phyloP scores from a whole-genome alignment of 805 yeast species.

The Schwanniomyces vanrijiae region DNA sequence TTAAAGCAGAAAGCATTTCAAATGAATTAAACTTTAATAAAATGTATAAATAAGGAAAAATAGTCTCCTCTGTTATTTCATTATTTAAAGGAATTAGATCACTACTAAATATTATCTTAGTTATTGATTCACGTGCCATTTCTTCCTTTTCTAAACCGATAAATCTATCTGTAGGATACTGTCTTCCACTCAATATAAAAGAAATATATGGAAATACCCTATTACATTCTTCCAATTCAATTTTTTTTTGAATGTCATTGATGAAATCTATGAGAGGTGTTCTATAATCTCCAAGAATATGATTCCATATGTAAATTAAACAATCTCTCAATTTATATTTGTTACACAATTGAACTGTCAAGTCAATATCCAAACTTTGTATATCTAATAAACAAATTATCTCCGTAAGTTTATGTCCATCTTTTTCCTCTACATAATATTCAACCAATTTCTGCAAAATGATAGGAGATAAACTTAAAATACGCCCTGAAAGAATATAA shows the following conservation, averaged over 20 bases:
- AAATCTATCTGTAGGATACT: slow-evolving; percentile 68
- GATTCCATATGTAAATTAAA: slow-evolving; percentile 69
- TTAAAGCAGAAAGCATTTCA: slow-evolving; percentile 64
- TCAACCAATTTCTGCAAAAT: slow-evolving; percentile 63
- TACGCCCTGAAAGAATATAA: slow-evolving; percentile 46
- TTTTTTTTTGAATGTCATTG: slow-evolving; percentile 21
- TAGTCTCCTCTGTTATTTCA: slow-evolving; percentile 35
- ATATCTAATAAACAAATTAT: slow-evolving; percentile 70
- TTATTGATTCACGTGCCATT: slow-evolving; percentile 51
- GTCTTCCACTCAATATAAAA: slow-evolving; percentile 71
- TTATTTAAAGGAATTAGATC: slow-evolving; percentile 37
- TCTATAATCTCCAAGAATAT: slow-evolving; percentile 63
- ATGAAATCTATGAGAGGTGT: slow-evolving; percentile 70
- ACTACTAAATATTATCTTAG: slow-evolving; percentile 61
- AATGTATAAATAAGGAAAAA: slow-evolving; percentile 69
- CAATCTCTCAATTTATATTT: slow-evolving; percentile 60
- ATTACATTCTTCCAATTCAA: slow-evolving; percentile 7
- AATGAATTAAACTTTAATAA: slow-evolving; percentile 57
- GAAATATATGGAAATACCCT: slow-evolving; percentile 54
- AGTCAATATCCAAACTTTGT: slow-evolving; percentile 70
- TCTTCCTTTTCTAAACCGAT: slow-evolving; percentile 34
- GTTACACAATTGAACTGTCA: slow-evolving; percentile 63
- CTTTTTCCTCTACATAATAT: slow-evolving; percentile 38
- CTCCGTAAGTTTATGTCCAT: slow-evolving; percentile 58
- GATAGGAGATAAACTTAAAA: slow-evolving; percentile 57